Evolutionary conservation across 805 yeast species (phyloP), one percentile per base, ranked within the genome.

Genomic region (Candida peoriensis): DNA sequence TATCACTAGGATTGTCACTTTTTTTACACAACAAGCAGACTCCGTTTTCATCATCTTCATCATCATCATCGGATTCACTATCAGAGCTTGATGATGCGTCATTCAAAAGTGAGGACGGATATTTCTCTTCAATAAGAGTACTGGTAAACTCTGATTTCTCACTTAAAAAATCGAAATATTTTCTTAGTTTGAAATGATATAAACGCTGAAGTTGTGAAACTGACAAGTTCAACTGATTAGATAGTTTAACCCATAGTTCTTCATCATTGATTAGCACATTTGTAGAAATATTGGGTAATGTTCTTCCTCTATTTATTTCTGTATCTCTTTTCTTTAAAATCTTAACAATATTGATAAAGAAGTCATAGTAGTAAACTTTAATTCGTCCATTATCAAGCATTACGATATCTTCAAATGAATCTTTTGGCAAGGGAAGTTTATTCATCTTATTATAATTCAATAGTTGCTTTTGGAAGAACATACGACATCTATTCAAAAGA

Each of bases 401-500:
- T 5, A 14, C 22, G 14, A 21, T 12, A 6, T 24, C 17, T 20
- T 38, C 47, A 34, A 20, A 46, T 3, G 41, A 17, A 4, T 42
- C 43, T 13, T 17, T 22, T 4, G 49, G 52, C 2, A 30, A 22
- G 11, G 24, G 2, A 4, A 42, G 24, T 20, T 43, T 30, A 33
- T 64, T 61, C 74, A 75, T 73, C 45, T 63, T 63, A 44, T 71
- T 54, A 48, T 63, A 82, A 38, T 84, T 72, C 39, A 72, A 70
- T 38, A 82, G 57, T 42, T 80, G 86, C 36, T 71, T 76, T 29
- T 63, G 61, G 58, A 82, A 83, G 45, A 76, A 76, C 39, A 69
- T 61, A 30, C 89, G 62, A 22, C 81, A 73, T 42, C 94, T 63
- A 38, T 79, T 78, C 7, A 70, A 54, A 13, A 84, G 53, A 18